Conservation (phyloP, 1,139 yeast genomes). For the Lizanozyma gosingica region DNA sequence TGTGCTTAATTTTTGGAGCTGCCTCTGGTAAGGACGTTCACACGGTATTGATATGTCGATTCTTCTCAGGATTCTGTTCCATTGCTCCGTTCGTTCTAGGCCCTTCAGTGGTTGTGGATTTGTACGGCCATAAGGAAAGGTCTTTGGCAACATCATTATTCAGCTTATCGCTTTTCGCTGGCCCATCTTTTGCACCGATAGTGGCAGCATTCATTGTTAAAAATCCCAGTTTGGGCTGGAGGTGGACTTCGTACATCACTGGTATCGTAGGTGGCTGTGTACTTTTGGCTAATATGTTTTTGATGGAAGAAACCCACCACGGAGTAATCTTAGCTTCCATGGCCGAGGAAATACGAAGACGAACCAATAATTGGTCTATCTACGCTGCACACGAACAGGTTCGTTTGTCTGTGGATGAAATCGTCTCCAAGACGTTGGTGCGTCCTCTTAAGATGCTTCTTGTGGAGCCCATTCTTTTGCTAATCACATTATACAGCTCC, state of each 20-base stretch:
- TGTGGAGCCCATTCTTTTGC: conserved; percentile 64
- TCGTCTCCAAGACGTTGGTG: conserved; percentile 57
- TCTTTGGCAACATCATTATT: conserved; percentile 66
- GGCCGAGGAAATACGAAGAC: conserved; percentile 2
- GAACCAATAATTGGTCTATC: conserved; percentile 66
- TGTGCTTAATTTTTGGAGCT: conserved; percentile 56
- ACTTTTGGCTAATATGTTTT: conserved; percentile 18
- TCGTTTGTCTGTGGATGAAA: conserved; percentile 50
- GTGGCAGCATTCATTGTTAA: conserved; percentile 23
- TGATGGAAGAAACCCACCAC: conserved; percentile 43
- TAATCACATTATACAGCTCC: conserved; percentile 67
- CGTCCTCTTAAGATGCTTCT: conserved; percentile 65
- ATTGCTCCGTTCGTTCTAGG: conserved; percentile 78
- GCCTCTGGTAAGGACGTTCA: conserved; percentile 70
- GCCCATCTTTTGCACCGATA: conserved; percentile 71
- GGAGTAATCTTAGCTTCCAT: not conserved
- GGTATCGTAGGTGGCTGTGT: conserved; percentile 39
- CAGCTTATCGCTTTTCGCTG: conserved; percentile 59
- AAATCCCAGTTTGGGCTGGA: conserved; percentile 35
- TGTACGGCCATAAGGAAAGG: conserved; percentile 50
- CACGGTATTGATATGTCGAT: conserved; percentile 63
- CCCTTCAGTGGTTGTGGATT: conserved; percentile 76
- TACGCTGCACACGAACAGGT: conserved; percentile 78
- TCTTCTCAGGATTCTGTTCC: conserved; percentile 68
- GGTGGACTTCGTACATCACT: conserved; percentile 50